These are phyloP conservation scores for Monilinia aucupariae DNA, from an alignment of 2,329 filamentous ascomycete genomes.

Conservation along the genomic window DNA sequence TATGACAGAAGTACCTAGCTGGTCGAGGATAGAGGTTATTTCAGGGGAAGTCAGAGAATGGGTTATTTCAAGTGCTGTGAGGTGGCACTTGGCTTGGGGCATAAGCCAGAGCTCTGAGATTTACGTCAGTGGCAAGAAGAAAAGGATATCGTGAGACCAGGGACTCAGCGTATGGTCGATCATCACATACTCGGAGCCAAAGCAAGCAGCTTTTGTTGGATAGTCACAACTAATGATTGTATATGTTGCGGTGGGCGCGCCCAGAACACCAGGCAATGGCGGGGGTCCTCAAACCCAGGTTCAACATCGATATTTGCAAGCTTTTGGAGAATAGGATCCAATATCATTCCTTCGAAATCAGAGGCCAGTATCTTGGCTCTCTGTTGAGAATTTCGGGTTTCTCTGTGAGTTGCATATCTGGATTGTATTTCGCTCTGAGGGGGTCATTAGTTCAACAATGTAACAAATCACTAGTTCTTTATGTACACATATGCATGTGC, in stretches of 20 bases:
- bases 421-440: conserved; percentile 31
- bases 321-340: conserved; percentile 70
- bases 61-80: conserved; percentile 80
- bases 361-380: conserved; percentile 64
- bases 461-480: not conserved
- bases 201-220: conserved; percentile 62
- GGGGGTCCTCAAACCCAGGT: conserved; percentile 65
- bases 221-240: conserved; percentile 56
- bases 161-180: not conserved
- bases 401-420: conserved; percentile 66
- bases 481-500: not conserved
- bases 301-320: conserved; percentile 59
- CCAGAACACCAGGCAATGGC: conserved; percentile 85
- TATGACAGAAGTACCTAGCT: conserved; percentile 49
- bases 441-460: not conserved
- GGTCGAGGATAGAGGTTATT: conserved; percentile 56
- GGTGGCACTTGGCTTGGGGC: conserved; percentile 71
- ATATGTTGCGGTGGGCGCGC: conserved; percentile 72
- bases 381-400: conserved; percentile 69
- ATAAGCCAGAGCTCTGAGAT: conserved; percentile 74
- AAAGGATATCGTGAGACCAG: not conserved
- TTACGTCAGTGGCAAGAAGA: not conserved
- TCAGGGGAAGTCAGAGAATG: conserved; percentile 68
- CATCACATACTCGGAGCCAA: conserved; percentile 63
- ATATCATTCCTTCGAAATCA: conserved; percentile 63